Base-by-base conservation (phyloP, 306 rosid species). In the Ormosia emarginata region DNA sequence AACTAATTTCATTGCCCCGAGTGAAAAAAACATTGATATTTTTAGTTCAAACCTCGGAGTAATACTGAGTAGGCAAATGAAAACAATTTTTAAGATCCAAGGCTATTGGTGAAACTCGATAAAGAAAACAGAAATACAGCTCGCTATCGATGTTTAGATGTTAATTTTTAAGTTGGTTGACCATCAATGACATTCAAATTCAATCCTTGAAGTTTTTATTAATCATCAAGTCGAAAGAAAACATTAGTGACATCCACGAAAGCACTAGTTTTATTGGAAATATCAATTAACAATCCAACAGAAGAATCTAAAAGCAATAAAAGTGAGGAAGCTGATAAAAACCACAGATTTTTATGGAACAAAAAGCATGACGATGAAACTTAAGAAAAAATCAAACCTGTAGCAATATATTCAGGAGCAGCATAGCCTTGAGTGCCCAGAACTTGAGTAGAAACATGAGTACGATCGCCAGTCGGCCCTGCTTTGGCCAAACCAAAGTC, bases 401-500 rank as follows among this genome's bases (percentile, higher is more conserved):
- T 92, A 24, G 93, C 90, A 70, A 92, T 84, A 79, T 92, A 92
- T 84, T 92, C 97, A 6, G 97, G 94, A 58, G 97, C 92, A 2
- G 97, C 97, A 65, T 92, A 90, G 85, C 97, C 97, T 12, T 81
- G 89, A 32, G 97, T 90, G 18, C 94, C 97, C 82, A 90, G 83
- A 74, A 90, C 97, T 83, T 78, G 92, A 37, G 97, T 92, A 74
- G 97, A 88, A 15, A 92, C 97, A 34, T 92, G 97, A 46, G 94
- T 83, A 86, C 68, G 73, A 83, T 90, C 97, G 34, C 94, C 97
- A 24, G 94, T 92, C 5, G 97, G 97, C 55, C 94, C 97, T 3
- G 88, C 94, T 82, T 88, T 92, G 5, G 92, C 97, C 84, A 92
- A 82, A 80, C 97, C 97, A 75, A 92, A 92, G 78, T 92, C 97